Conservation (phyloP, 139 green algal species). For the Closterium sp. region DNA sequence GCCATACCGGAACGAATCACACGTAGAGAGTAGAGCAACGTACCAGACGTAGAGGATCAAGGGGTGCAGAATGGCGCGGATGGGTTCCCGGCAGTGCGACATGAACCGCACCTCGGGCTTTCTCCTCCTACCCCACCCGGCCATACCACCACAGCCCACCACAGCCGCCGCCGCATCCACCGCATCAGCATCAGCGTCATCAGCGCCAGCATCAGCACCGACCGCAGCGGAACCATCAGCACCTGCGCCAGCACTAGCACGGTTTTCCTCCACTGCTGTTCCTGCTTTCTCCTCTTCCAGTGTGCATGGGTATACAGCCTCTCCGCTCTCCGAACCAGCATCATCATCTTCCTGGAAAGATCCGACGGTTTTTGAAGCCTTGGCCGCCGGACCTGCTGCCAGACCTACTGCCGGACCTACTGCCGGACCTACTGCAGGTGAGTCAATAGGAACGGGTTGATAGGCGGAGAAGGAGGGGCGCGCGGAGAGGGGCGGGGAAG, state of each 20-base stretch:
- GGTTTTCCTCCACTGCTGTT: neutral
- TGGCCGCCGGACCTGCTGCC: neutral
- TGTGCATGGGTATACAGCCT: neutral
- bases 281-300: neutral
- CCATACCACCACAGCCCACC: neutral
- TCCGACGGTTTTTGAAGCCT: too few species aligned
- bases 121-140: neutral
- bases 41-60: conserved; percentile 40
- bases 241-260: neutral
- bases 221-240: neutral
- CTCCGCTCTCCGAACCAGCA: neutral
- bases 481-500: neutral
- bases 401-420: neutral
- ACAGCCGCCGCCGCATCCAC: neutral
- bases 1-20: too few species aligned
- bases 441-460: neutral
- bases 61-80: conserved; percentile 38
- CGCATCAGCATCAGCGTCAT: neutral
- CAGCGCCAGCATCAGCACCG: neutral
- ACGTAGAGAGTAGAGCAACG: neutral
- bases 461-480: neutral
- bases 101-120: conserved; percentile 34
- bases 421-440: neutral
- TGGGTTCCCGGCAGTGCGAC: conserved; percentile 40
- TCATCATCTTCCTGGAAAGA: neutral